phyloP scores from a whole-genome alignment of 2,329 filamentous ascomycete genomes.

The Boeremia exigua region DNA sequence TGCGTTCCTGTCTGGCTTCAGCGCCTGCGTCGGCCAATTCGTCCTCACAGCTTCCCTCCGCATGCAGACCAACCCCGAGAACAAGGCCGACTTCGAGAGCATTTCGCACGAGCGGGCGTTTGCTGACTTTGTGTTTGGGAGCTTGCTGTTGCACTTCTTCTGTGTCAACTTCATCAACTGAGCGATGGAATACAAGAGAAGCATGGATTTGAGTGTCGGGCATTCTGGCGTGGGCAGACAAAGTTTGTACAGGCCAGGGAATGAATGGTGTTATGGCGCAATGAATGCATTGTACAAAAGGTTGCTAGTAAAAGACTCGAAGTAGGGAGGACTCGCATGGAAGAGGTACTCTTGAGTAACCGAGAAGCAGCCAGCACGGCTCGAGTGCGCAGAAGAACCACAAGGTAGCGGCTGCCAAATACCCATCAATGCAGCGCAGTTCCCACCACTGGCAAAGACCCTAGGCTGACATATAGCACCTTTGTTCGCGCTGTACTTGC shows the following conservation, averaged over 20 bases:
- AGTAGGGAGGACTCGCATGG: background rate
- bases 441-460: background rate
- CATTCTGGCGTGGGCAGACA: background rate
- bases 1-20: conserved; percentile 95
- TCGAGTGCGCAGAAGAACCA: background rate
- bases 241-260: background rate
- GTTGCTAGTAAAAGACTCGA: background rate
- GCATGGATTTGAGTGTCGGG: background rate
- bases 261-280: conserved; percentile 12
- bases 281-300: conserved; percentile 5
- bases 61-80: conserved; percentile 87
- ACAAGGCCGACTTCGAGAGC: conserved; percentile 76
- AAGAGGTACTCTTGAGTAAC: background rate
- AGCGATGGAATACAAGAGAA: conserved; percentile 24
- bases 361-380: background rate
- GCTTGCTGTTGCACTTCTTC: conserved; percentile 96
- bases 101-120: conserved; percentile 90
- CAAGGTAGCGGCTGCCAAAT: conserved; percentile 1
- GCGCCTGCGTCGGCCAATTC: conserved; percentile 94
- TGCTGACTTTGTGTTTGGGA: conserved; percentile 94
- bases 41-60: conserved; percentile 89
- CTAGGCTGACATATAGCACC: background rate
- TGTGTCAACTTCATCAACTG: conserved; percentile 99
- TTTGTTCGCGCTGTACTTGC: background rate
- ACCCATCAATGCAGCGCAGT: conserved; percentile 5